Percentiles rank a stretch among this genome's conserved stretches.
These are phyloP conservation scores for Fallopia convolvulus DNA, from an alignment of 148 eudicot species.

Conservation along the genomic window DNA sequence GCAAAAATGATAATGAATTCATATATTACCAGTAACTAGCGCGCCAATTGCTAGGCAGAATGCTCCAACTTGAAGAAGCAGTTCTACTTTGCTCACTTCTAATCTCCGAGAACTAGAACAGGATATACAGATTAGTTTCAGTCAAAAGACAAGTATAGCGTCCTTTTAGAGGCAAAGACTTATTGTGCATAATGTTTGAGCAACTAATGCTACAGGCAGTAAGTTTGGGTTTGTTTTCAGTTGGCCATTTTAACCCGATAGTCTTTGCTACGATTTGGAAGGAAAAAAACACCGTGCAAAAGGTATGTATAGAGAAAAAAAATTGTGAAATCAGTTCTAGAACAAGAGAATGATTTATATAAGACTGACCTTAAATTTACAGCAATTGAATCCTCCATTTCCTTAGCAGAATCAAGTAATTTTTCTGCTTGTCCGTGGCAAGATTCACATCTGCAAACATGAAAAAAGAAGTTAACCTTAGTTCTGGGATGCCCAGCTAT, in stretches of 20 bases:
- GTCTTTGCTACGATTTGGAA: neutral
- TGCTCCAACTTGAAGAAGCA: constrained; percentile 95
- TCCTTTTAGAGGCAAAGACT: no score
- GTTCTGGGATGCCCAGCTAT: neutral
- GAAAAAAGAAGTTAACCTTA: constrained; percentile 3
- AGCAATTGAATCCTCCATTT: constrained; percentile 97
- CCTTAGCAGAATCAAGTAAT: constrained; percentile 93
- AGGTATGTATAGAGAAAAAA: neutral
- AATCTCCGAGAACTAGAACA: constrained; percentile 85
- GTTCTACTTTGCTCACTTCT: constrained; percentile 92
- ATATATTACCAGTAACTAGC: constrained; percentile 53
- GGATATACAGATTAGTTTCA: neutral
- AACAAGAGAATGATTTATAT: neutral
- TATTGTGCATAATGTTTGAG: neutral
- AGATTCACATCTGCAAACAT: constrained; percentile 78
- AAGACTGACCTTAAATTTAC: constrained; percentile 70
- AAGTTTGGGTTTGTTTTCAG: neutral
- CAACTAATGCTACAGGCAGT: no score
- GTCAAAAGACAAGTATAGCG: no score
- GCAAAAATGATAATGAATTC: neutral
- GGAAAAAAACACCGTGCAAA: neutral
- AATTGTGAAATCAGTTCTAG: neutral
- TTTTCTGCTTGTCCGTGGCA: constrained; percentile 98
- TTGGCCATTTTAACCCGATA: neutral
- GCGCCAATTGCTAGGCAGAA: constrained; percentile 86